phyloP scores from a whole-genome alignment of 345 rosid species.

The Pseudoturritis turrita region DNA sequence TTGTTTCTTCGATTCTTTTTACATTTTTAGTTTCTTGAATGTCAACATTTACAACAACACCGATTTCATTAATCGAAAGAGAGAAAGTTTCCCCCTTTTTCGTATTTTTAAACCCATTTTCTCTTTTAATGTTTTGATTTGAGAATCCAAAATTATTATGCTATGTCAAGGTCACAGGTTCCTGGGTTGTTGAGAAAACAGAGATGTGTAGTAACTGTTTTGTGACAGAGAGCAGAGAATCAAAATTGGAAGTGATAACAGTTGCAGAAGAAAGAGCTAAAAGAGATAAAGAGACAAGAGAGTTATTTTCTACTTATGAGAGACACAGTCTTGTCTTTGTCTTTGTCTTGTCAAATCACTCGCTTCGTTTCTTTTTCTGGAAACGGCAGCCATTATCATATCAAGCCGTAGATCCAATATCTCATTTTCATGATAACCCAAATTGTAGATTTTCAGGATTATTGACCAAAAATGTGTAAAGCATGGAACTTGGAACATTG shows the following conservation, averaged over 20 bases:
- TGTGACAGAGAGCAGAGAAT: conserved; percentile 22
- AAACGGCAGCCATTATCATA: conserved; percentile 27
- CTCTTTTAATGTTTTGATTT: background rate
- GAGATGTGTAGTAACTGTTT: conserved; percentile 15
- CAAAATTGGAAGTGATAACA: conserved; percentile 21
- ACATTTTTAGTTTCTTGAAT: conserved; percentile 7
- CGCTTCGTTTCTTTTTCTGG: conserved; percentile 19
- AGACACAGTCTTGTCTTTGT: conserved; percentile 25
- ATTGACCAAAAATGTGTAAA: background rate
- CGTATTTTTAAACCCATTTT: background rate
- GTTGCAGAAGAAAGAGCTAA: conserved; percentile 25
- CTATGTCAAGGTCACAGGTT: background rate
- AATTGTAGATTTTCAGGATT: background rate
- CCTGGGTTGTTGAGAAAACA: background rate
- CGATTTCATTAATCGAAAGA: conserved; percentile 12
- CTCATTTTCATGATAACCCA: conserved; percentile 19
- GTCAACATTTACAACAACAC: conserved; percentile 24
- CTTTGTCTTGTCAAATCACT: conserved; percentile 31
- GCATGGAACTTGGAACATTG: background rate
- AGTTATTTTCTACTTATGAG: background rate
- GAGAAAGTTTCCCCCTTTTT: background rate
- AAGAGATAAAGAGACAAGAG: conserved; percentile 24
- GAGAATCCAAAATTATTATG: background rate
- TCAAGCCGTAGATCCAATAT: conserved; percentile 18
- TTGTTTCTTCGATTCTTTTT: conserved; percentile 18